Evolutionary conservation across 305 asterid species (phyloP).

Genomic region (Fraxinus xanthoxyloides): DNA sequence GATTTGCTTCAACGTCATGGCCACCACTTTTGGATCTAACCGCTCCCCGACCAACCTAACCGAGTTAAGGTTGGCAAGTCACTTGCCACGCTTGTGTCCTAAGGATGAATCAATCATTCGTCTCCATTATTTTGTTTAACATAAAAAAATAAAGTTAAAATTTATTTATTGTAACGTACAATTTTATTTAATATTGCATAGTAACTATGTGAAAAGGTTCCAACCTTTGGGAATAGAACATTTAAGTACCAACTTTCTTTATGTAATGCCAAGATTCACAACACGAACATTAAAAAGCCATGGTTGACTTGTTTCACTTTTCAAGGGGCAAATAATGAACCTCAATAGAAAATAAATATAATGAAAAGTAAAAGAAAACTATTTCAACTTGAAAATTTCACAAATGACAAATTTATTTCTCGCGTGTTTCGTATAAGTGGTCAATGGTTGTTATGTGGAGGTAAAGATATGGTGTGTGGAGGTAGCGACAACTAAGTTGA

Average conservation of each 20-base stretch:
- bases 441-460: neutral
- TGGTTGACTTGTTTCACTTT: neutral
- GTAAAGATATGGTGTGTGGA: too few relatives aligned
- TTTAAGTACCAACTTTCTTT: neutral
- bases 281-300: neutral
- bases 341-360: neutral
- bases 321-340: neutral
- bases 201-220: neutral
- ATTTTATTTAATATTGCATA: neutral
- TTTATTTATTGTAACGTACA: neutral
- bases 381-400: neutral
- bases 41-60: neutral
- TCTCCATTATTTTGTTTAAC: neutral
- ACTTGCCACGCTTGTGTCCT: neutral
- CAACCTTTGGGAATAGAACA: neutral
- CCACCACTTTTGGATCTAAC: neutral
- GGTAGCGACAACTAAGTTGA: too few relatives aligned
- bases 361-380: neutral
- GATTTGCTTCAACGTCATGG: neutral
- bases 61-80: neutral
- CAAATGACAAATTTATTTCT: neutral
- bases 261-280: neutral
- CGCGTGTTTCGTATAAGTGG: neutral
- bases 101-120: neutral
- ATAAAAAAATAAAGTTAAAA: neutral